These are phyloP conservation scores for Wickerhamiella occidentalis DNA, from an alignment of 805 yeast species.

Conservation along the genomic window DNA sequence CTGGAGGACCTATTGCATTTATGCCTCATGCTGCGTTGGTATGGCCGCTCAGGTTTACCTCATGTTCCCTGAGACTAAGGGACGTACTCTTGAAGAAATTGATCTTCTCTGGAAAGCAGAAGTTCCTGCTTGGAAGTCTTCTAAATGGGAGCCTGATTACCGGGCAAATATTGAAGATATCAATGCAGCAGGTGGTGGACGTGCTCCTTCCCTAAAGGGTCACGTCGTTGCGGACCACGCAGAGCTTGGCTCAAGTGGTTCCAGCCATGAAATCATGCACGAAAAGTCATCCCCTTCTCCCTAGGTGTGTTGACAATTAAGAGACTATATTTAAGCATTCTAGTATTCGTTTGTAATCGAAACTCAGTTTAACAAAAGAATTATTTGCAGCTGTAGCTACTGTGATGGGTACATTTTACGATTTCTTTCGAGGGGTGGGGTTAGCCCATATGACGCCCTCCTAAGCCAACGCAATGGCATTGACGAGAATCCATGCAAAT, in stretches of 20 bases:
- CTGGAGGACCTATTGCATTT: conserved; percentile 54
- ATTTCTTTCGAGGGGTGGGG: no score
- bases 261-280: neutral
- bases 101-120: conserved; percentile 41
- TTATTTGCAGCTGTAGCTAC: no score
- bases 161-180: conserved; percentile 17
- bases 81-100: conserved; percentile 54
- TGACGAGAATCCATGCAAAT: conserved; percentile 20
- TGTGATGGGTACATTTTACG: no score
- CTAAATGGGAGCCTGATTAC: conserved; percentile 17
- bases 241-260: neutral
- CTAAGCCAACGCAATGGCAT: conserved; percentile 14
- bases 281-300: neutral
- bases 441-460: neutral
- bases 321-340: no score
- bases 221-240: neutral
- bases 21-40: conserved; percentile 57
- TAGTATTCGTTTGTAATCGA: no score
- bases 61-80: conserved; percentile 53
- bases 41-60: conserved; percentile 46
- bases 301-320: neutral
- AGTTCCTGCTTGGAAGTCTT: conserved; percentile 20
- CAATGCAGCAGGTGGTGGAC: conserved; percentile 22
- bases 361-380: no score
- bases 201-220: conserved; percentile 21